Evolutionary conservation across 208 protist species (phyloP).

Genomic region (Leptomonas pyrrhocoris): DNA sequence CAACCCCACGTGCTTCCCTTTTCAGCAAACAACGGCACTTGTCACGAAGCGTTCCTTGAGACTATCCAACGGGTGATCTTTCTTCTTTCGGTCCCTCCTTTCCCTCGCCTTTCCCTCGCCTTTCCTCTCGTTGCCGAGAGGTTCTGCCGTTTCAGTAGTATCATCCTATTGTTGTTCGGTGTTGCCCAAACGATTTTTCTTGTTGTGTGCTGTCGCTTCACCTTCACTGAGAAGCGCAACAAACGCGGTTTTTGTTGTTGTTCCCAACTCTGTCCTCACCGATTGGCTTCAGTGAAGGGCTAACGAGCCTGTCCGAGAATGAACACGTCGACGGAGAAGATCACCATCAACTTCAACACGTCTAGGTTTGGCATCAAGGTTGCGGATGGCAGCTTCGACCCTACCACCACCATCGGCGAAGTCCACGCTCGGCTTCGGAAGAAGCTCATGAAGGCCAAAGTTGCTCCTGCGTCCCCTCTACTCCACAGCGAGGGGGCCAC

Average conservation of each 20-base stretch:
- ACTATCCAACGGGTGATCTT: no score
- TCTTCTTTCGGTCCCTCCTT: not conserved
- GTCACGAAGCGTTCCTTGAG: no score
- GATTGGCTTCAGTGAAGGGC: no score
- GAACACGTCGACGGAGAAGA: constrained; percentile 40
- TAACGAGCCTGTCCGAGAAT: no score
- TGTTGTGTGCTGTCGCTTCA: no score
- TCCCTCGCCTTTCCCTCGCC: not conserved
- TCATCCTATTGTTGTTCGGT: no score
- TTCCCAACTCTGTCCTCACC: not conserved
- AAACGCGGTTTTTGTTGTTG: constrained; percentile 4
- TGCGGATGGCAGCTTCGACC: constrained; percentile 58
- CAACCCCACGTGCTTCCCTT: no score
- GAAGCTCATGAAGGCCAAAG: constrained; percentile 50
- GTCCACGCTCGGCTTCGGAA: constrained; percentile 63
- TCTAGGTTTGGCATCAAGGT: constrained; percentile 46
- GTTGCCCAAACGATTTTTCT: no score
- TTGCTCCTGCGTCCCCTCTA: not conserved
- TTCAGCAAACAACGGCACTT: no score
- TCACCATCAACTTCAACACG: constrained; percentile 64
- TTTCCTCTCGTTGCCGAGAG: no score
- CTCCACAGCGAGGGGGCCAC: not conserved
- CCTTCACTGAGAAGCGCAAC: no score
- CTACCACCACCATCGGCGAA: constrained; percentile 63
- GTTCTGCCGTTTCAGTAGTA: no score